Percentiles rank a stretch among this genome's conserved stretches.
Conservation (phyloP, 164 flowering plant genomes). For the Sedum album region DNA sequence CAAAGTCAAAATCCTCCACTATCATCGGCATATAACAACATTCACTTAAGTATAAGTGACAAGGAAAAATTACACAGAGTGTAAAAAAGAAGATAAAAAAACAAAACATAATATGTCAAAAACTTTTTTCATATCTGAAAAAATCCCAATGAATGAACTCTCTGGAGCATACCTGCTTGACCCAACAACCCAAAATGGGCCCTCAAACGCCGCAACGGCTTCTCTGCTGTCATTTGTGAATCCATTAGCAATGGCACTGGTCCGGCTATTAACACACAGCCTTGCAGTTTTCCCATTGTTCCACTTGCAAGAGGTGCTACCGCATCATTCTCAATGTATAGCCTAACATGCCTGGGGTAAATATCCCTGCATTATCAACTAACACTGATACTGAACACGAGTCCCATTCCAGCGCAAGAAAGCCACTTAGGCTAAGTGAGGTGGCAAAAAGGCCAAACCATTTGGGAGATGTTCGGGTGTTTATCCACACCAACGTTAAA, state of each 20-base stretch:
- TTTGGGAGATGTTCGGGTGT: no score
- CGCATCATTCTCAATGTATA: constrained; percentile 62
- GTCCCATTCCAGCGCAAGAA: background rate
- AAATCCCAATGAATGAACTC: no score
- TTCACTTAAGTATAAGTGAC: no score
- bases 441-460: background rate
- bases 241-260: constrained; percentile 65
- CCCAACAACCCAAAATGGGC: constrained; percentile 70
- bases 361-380: constrained; percentile 28
- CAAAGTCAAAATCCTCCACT: background rate
- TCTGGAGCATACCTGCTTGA: constrained; percentile 36
- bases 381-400: constrained; percentile 12
- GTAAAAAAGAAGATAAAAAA: no score
- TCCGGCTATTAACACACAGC: constrained; percentile 66
- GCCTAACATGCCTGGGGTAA: constrained; percentile 42
- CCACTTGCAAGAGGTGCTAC: constrained; percentile 77
- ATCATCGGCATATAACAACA: no score
- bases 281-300: constrained; percentile 64
- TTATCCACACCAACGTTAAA: no score
- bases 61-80: no score
- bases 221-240: constrained; percentile 63
- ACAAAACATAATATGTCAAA: no score
- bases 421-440: background rate
- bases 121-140: background rate
- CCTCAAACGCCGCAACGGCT: constrained; percentile 77